These are phyloP conservation scores for Penicillium manginii DNA, from an alignment of 495 filamentous ascomycete genomes.

Conservation along the genomic window DNA sequence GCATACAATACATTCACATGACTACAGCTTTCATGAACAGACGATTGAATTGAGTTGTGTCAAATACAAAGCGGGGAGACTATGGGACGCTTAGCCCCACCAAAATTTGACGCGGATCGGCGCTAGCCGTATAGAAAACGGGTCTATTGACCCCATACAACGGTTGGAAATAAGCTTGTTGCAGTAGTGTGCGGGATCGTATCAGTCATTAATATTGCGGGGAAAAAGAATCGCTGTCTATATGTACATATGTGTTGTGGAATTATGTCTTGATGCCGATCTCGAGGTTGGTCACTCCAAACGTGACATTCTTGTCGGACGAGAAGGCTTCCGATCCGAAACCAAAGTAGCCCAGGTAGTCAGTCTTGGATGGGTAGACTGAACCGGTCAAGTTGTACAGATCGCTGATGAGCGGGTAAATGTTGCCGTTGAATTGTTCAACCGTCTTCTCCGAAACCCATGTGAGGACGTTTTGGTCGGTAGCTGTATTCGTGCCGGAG, in stretches of 20 bases:
- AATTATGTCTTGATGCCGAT: constrained; percentile 34
- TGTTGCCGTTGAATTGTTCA: constrained; percentile 37
- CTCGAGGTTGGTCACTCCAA: constrained; percentile 33
- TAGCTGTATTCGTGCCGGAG: constrained; percentile 23
- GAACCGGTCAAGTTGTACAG: constrained; percentile 25
- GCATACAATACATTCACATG: background rate
- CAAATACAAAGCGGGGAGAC: background rate
- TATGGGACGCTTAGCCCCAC: constrained; percentile 1
- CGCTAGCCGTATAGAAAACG: background rate
- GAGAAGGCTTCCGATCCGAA: constrained; percentile 44
- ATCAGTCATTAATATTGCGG: constrained; percentile 4
- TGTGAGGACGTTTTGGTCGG: constrained; percentile 35
- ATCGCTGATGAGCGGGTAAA: constrained; percentile 38
- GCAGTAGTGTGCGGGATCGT: constrained; percentile 2
- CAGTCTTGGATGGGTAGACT: constrained; percentile 25
- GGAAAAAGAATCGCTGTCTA: background rate
- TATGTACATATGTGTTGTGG: constrained; percentile 12
- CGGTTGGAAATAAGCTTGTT: too few relatives aligned
- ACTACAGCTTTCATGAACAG: background rate
- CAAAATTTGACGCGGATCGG: background rate
- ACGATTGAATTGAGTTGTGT: constrained; percentile 1
- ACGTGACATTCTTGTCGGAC: constrained; percentile 34
- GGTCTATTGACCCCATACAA: too few relatives aligned
- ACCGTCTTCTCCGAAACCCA: constrained; percentile 41
- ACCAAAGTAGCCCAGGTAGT: constrained; percentile 41